These are phyloP conservation scores for Acer yangbiense DNA, from an alignment of 345 rosid genomes.

Conservation along the genomic window DNA sequence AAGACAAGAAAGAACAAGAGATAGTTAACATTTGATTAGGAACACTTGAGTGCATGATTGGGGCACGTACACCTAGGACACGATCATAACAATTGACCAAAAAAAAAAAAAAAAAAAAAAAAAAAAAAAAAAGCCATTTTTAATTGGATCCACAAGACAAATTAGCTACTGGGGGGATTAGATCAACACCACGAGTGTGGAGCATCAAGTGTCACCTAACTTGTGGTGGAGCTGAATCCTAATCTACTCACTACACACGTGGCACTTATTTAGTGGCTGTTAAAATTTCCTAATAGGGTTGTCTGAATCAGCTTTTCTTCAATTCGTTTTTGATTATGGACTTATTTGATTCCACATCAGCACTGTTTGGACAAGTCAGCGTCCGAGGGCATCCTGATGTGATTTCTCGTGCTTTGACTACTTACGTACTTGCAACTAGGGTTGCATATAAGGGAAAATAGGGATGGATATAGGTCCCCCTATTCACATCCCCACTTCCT, in stretches of 20 bases:
- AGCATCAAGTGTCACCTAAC: neutral
- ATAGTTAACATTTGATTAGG: neutral
- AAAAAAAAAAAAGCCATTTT: neutral
- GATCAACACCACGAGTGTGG: neutral
- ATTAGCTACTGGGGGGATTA: neutral
- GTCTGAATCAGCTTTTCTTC: slow-evolving; percentile 20
- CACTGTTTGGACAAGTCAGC: neutral
- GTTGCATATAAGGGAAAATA: no score
- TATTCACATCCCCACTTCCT: no score
- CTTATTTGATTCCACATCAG: neutral
- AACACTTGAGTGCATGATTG: neutral
- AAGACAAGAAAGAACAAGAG: neutral
- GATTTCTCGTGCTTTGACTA: neutral
- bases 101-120: neutral
- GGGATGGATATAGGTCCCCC: no score
- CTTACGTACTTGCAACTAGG: no score
- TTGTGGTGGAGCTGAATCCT: slow-evolving; percentile 36
- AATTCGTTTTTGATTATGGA: neutral
- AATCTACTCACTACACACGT: slow-evolving; percentile 18
- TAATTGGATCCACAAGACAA: slow-evolving; percentile 1
- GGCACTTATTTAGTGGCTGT: slow-evolving; percentile 21
- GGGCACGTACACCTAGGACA: slow-evolving; percentile 12
- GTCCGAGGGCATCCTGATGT: neutral
- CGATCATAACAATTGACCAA: neutral
- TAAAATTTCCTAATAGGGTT: slow-evolving; percentile 8